phyloP scores from a whole-genome alignment of 169 alveolate genomes.

The Plasmodium fragile region DNA sequence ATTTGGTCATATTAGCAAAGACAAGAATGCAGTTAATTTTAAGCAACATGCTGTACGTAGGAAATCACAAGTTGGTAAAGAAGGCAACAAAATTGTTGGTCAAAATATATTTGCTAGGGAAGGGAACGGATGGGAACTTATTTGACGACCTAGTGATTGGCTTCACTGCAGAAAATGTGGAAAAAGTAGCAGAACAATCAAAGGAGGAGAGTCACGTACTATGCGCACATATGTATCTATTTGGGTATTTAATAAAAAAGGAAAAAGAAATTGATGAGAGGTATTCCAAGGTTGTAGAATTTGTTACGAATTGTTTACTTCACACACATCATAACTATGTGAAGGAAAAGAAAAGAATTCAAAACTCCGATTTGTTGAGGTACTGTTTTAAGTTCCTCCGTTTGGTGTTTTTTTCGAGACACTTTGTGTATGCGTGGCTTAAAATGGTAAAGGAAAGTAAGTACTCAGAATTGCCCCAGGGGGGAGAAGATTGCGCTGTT shows the following conservation, averaged over 20 bases:
- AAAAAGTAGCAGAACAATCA: background rate
- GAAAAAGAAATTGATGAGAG: constrained; percentile 29
- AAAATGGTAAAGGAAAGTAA: constrained; percentile 13
- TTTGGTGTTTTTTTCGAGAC: constrained; percentile 31
- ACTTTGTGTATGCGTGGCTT: constrained; percentile 21
- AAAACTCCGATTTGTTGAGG: constrained; percentile 10
- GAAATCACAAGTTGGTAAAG: background rate
- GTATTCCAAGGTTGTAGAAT: constrained; percentile 26
- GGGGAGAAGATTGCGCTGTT: background rate
- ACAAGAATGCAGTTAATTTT: constrained; percentile 18
- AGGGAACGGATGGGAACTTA: background rate
- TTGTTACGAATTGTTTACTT: constrained; percentile 24
- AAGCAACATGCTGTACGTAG: constrained; percentile 1
- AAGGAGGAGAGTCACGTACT: background rate
- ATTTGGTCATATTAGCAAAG: constrained; percentile 11
- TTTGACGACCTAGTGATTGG: background rate
- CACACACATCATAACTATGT: constrained; percentile 21
- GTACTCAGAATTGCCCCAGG: background rate
- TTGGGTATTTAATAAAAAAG: constrained; percentile 58
- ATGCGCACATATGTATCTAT: constrained; percentile 18
- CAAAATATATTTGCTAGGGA: constrained; percentile 19
- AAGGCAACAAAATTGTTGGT: constrained; percentile 18
- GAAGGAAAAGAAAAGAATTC: background rate
- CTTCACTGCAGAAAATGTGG: background rate
- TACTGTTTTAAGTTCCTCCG: constrained; percentile 45